Base-by-base conservation (phyloP, 208 protist genomes). In the Trypanosoma rangeli region DNA sequence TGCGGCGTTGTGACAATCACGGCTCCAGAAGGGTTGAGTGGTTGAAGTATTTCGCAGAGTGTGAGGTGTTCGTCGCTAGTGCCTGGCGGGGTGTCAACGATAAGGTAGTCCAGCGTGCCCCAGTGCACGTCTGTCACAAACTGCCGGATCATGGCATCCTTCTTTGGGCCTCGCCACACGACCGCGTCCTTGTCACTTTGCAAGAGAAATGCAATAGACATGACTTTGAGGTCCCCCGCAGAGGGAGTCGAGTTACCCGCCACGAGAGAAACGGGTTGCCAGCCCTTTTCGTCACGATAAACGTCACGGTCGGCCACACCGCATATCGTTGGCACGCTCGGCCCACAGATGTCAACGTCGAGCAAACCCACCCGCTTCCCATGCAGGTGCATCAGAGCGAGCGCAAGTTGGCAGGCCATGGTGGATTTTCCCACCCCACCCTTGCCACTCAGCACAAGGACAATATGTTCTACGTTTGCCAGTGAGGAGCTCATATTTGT, bases 361-460 rank as follows among this genome's bases (percentile, higher is more conserved):
- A 98, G 74, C 5, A 98, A 72, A 15, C 95, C 95, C 9, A 98
- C 94, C 57, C 87, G 89, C 44, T 92, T 83, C 44, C 78, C 50
- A 35, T 92, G 64, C 13, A 79, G 53, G 42, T 90, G 70, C n/a
- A 93, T 79, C 2, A 99, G 71, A 5, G 86, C 75, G 44, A 98
- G 90, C 13, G 97, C 97, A 5, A 99, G 83, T 84, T 99, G 98
- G 56, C 96, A 87, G 22, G 98, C 90, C 15, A 99, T 89, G 12
- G 99, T 99, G 18, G 92, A 98, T 76, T 99, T 99, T 9, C 99
- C 98, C 0, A 99, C 98, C 24, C 97, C 97, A 35, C 98, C 99
- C 70, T 99, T 99, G 28, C 99, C 99, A 33, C 96, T 99, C 9
- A 99, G 86, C 52, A 99, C 96, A 8, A 99, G 84, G 48, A 99